Percentiles rank a stretch among this genome's conserved stretches.
These are phyloP conservation scores for Psilocybe sp. DNA, from an alignment of 768 basidiomycete genomes.

Conservation along the genomic window DNA sequence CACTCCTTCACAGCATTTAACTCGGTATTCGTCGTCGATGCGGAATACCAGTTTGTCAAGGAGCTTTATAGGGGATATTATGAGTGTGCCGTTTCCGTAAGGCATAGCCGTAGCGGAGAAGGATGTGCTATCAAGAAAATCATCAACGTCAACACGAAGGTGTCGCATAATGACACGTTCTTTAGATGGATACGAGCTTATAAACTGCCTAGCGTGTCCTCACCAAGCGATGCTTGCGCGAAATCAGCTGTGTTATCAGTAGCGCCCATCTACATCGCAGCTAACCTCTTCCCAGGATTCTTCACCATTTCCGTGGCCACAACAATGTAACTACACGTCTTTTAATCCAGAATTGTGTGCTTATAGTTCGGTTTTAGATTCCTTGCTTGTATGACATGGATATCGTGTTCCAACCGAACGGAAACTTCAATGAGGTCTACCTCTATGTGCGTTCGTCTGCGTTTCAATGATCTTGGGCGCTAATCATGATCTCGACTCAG, in stretches of 20 bases:
- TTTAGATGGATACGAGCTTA: constrained; percentile 4
- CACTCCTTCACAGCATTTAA: constrained; percentile 7
- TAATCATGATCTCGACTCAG: constrained; percentile 35
- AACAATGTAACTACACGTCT: constrained; percentile 73
- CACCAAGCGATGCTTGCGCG: constrained; percentile 93
- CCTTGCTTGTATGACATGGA: constrained; percentile 99
- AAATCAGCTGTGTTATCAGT: constrained; percentile 69
- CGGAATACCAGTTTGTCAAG: constrained; percentile 6
- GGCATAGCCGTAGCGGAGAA: constrained; percentile 79
- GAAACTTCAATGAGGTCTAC: constrained; percentile 96
- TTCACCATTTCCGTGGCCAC: constrained; percentile 98
- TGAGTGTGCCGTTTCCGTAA: constrained; percentile 86
- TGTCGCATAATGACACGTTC: constrained; percentile 19
- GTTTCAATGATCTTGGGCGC: not conserved
- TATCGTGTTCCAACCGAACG: constrained; percentile 87
- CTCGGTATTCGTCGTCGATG: not conserved
- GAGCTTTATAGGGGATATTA: constrained; percentile 42
- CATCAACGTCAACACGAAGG: constrained; percentile 90
- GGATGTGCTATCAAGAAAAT: constrained; percentile 97
- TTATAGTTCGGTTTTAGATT: constrained; percentile 52
- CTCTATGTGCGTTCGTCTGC: constrained; percentile 55
- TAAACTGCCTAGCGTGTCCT: constrained; percentile 68
- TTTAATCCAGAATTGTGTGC: not conserved
- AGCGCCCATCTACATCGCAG: constrained; percentile 1
- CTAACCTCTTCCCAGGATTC: constrained; percentile 48